Base-by-base conservation (phyloP, 140 eudicot genomes). In the Flaveria floridana region DNA sequence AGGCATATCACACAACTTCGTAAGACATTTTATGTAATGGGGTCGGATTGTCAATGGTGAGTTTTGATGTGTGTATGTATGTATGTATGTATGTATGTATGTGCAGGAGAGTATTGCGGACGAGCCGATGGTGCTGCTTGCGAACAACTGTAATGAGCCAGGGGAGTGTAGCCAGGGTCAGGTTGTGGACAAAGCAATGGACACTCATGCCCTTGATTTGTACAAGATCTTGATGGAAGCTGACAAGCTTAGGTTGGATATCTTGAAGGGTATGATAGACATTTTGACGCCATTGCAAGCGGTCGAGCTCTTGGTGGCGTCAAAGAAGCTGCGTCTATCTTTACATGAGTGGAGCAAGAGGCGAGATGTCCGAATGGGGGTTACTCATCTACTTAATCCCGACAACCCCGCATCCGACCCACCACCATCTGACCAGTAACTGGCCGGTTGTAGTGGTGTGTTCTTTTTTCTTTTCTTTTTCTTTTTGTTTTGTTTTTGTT, bases 91-190 rank as follows among this genome's bases (percentile, higher is more conserved):
- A 21, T 30, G 58, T 48, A 2, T 65, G 28, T 58, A 4, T 11
- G 30, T 56, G 86, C 58, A 83, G 85, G 90, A 86, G 72, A 41
- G 52, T 5, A 66, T 86, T n/a, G 90, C 73, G 12, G 87, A 83
- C 20, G 80, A 70, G 65, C 87, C 87, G 52, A 57, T 83, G 13
- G 82, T 59, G 55, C 20, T 46, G 84, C 74, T 86, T 48, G 82
- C 82, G 25, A 76, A 72, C 37, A n/a, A 19, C 5, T 5, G 59
- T 14, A 68, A 7, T 14, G 18, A 25, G 5, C 47, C 20, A 19
- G 84, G 81, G 18, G 79, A 85, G 77, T 15, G 71, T 37, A 74
- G 78, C 28, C 55, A 18, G 16, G 55, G 14, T 57, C 70, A 63
- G 41, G 80, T 53, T 18, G 78, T 79, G 57, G 77, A 79, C 1